Evolutionary conservation across 2,329 filamentous ascomycete species (phyloP).

Genomic region (Lasiodiplodia theobromae): DNA sequence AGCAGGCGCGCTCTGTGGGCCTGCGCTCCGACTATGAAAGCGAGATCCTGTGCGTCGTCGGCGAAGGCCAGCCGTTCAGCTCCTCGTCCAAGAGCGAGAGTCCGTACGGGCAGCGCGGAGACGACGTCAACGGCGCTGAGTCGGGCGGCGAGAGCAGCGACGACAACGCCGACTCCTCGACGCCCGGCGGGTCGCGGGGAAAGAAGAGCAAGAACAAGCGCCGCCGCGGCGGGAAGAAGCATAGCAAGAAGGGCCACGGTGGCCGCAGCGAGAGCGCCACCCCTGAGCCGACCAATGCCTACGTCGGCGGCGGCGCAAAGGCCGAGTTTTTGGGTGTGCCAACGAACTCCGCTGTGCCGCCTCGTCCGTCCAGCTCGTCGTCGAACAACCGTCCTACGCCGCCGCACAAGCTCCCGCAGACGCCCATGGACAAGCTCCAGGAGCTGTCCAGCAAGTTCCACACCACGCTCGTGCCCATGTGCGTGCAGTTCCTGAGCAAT

Average conservation of each 20-base stretch:
- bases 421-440: constrained; percentile 68
- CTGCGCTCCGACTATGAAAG: constrained; percentile 63
- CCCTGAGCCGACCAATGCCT: constrained; percentile 39
- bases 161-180: constrained; percentile 41
- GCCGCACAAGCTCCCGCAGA: constrained; percentile 42
- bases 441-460: constrained; percentile 71
- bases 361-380: constrained; percentile 43
- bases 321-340: constrained; percentile 49
- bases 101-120: constrained; percentile 40
- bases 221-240: constrained; percentile 54
- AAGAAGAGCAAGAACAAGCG: constrained; percentile 50
- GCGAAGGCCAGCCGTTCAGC: constrained; percentile 55
- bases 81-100: constrained; percentile 47
- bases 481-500: constrained; percentile 64
- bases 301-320: constrained; percentile 38
- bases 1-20: constrained; percentile 64
- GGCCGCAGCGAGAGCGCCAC: constrained; percentile 43
- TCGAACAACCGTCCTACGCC: constrained; percentile 50
- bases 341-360: constrained; percentile 39
- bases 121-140: constrained; percentile 31
- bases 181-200: constrained; percentile 36
- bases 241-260: constrained; percentile 46
- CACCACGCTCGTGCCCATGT: constrained; percentile 69
- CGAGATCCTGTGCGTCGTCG: constrained; percentile 67
- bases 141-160: constrained; percentile 39